A percentile compares a stretch with the other conserved stretches of the same genome.
Evolutionary conservation across 352 stramenopile genomes (phyloP).

Genomic region (Phytopythium vexans): DNA sequence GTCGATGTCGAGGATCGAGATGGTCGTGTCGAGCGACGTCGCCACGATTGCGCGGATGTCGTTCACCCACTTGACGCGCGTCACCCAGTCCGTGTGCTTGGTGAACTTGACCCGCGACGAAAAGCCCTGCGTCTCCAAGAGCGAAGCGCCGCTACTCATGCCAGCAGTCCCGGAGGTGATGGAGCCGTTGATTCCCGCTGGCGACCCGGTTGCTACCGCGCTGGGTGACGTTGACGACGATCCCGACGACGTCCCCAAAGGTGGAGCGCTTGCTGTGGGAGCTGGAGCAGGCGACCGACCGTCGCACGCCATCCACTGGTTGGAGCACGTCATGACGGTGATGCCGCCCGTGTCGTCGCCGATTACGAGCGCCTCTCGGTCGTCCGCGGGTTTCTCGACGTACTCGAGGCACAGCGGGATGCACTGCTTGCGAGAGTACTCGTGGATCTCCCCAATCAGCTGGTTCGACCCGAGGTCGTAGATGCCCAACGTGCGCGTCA

Average conservation of each 20-base stretch:
- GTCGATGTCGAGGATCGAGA: slow-evolving; percentile 82
- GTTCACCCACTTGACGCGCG: slow-evolving; percentile 79
- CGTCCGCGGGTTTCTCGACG: slow-evolving; percentile 68
- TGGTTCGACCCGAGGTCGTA: slow-evolving; percentile 72
- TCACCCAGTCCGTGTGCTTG: slow-evolving; percentile 84
- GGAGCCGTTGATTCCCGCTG: background rate
- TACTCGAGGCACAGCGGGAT: slow-evolving; percentile 82
- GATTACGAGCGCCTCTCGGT: slow-evolving; percentile 70
- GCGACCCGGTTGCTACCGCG: slow-evolving; percentile 3
- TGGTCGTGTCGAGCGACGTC: slow-evolving; percentile 73
- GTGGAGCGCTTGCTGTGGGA: slow-evolving; percentile 12
- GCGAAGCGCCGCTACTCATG: slow-evolving; percentile 1
- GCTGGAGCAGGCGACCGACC: slow-evolving; percentile 36
- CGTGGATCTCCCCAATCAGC: slow-evolving; percentile 66
- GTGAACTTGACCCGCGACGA: slow-evolving; percentile 69
- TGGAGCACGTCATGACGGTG: slow-evolving; percentile 67
- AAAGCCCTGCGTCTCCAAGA: slow-evolving; percentile 61
- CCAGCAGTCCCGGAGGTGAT: slow-evolving; percentile 2
- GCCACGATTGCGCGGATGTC: slow-evolving; percentile 79
- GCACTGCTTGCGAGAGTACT: slow-evolving; percentile 75
- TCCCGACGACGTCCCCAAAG: slow-evolving; percentile 3
- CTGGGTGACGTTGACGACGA: slow-evolving; percentile 4
- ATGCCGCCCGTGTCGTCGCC: slow-evolving; percentile 75
- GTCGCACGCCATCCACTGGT: slow-evolving; percentile 69
- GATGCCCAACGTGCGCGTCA: slow-evolving; percentile 73